Evolutionary conservation across 2,329 filamentous ascomycete genomes (phyloP).

Genomic region (Penicillium sp.): DNA sequence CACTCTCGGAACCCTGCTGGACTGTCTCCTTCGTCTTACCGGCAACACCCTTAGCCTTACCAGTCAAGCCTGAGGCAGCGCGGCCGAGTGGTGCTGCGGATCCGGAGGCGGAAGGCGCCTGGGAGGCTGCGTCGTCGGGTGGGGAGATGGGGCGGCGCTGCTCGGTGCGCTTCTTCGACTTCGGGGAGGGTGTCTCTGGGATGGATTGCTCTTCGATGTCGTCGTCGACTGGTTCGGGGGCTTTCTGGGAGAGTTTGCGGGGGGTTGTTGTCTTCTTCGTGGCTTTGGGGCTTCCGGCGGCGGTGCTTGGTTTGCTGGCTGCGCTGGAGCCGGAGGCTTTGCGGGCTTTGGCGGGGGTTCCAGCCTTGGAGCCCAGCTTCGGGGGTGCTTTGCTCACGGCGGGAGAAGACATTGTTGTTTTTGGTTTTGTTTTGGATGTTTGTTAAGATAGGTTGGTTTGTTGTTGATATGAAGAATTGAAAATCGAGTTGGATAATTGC

Average conservation of each 20-base stretch:
- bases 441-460: background rate
- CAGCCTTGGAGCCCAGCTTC: slow-evolving; percentile 22
- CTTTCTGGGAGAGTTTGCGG: slow-evolving; percentile 25
- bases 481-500: background rate
- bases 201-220: slow-evolving; percentile 18
- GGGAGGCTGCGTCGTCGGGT: slow-evolving; percentile 24
- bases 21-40: slow-evolving; percentile 20
- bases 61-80: slow-evolving; percentile 14
- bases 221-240: slow-evolving; percentile 21
- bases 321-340: slow-evolving; percentile 25
- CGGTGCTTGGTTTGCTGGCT: slow-evolving; percentile 18
- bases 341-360: slow-evolving; percentile 21
- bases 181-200: slow-evolving; percentile 24
- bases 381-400: slow-evolving; percentile 22
- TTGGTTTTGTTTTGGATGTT: background rate
- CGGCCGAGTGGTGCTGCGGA: slow-evolving; percentile 22
- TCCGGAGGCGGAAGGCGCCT: slow-evolving; percentile 24
- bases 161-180: slow-evolving; percentile 25
- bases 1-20: slow-evolving; percentile 9
- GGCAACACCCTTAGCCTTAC: slow-evolving; percentile 19
- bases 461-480: background rate
- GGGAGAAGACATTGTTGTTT: slow-evolving; percentile 18
- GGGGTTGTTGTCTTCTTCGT: slow-evolving; percentile 22
- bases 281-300: slow-evolving; percentile 11
- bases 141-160: slow-evolving; percentile 26